A percentile compares a stretch with the other conserved stretches of the same genome.
Conservation (phyloP, 2,329 filamentous ascomycete genomes). For the Cladorrhinum sp. region DNA sequence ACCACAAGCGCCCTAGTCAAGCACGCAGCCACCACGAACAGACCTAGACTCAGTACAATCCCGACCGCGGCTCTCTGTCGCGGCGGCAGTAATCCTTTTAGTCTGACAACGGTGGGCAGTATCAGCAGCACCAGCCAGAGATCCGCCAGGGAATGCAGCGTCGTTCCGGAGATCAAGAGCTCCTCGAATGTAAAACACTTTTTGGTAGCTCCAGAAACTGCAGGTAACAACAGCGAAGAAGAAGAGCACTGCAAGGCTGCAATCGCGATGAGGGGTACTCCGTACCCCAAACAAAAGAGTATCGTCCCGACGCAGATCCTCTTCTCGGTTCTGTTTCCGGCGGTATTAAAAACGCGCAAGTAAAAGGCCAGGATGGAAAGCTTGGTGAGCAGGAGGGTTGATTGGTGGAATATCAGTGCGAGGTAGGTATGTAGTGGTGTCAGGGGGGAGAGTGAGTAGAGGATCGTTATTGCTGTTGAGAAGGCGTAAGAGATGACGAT, state of each 20-base stretch:
- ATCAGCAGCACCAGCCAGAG: constrained; percentile 43
- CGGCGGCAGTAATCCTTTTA: constrained; percentile 34
- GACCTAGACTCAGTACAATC: constrained; percentile 44
- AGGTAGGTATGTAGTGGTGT: constrained; percentile 31
- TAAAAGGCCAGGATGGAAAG: constrained; percentile 40
- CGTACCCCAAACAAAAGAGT: constrained; percentile 34
- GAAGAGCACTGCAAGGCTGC: constrained; percentile 41
- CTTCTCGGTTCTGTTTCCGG: constrained; percentile 32
- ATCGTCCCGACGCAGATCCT: constrained; percentile 35
- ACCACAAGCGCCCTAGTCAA: constrained; percentile 34
- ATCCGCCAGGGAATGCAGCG: constrained; percentile 47
- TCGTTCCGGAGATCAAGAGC: constrained; percentile 43
- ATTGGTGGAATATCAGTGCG: constrained; percentile 38
- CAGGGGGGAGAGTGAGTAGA: constrained; percentile 33
- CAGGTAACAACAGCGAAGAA: constrained; percentile 29
- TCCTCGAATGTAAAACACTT: constrained; percentile 41
- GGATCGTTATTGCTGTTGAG: constrained; percentile 33
- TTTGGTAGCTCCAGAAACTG: constrained; percentile 35
- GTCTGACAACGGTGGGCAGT: constrained; percentile 38
- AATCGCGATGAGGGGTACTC: constrained; percentile 36
- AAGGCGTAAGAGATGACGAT: constrained; percentile 33
- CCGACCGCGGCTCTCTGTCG: constrained; percentile 44
- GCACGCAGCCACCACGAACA: constrained; percentile 39
- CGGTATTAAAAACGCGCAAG: constrained; percentile 37
- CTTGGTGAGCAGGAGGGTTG: constrained; percentile 39